These are phyloP conservation scores for Chalara sp. DNA, from an alignment of 2,329 filamentous ascomycete species.

Conservation along the genomic window DNA sequence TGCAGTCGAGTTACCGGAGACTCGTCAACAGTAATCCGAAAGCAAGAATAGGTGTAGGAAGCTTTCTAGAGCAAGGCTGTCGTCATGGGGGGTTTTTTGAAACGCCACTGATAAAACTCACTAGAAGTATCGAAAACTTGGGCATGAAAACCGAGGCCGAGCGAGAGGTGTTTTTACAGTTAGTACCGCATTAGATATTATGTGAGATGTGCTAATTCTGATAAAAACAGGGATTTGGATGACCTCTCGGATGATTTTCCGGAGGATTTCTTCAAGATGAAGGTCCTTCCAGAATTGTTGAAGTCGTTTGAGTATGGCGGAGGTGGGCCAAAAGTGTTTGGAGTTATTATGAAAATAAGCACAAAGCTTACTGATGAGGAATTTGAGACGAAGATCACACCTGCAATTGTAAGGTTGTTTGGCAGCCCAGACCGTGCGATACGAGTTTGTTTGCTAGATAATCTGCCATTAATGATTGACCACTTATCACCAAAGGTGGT, in stretches of 20 bases:
- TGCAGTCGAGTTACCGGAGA: constrained; percentile 88
- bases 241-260: constrained; percentile 88
- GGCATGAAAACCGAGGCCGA: constrained; percentile 82
- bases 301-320: constrained; percentile 99
- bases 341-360: constrained; percentile 84
- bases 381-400: constrained; percentile 76
- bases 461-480: constrained; percentile 85
- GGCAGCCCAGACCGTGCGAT: constrained; percentile 87
- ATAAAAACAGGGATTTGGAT: constrained; percentile 59
- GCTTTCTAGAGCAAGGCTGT: constrained; percentile 85
- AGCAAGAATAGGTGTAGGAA: constrained; percentile 71
- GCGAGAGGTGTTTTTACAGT: constrained; percentile 76
- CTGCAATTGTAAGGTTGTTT: constrained; percentile 82
- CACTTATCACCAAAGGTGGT: constrained; percentile 80
- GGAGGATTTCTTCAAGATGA: constrained; percentile 97
- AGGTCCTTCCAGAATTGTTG: constrained; percentile 88
- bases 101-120: constrained; percentile 83
- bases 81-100: constrained; percentile 84
- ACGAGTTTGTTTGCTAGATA: constrained; percentile 84
- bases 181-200: constrained; percentile 16
- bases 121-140: constrained; percentile 86
- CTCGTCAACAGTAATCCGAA: constrained; percentile 87
- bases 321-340: constrained; percentile 85
- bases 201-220: constrained; percentile 3
- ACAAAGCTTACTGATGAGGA: constrained; percentile 83